Conservation (phyloP, 805 yeast species). For the Ogataea degrootiae region DNA sequence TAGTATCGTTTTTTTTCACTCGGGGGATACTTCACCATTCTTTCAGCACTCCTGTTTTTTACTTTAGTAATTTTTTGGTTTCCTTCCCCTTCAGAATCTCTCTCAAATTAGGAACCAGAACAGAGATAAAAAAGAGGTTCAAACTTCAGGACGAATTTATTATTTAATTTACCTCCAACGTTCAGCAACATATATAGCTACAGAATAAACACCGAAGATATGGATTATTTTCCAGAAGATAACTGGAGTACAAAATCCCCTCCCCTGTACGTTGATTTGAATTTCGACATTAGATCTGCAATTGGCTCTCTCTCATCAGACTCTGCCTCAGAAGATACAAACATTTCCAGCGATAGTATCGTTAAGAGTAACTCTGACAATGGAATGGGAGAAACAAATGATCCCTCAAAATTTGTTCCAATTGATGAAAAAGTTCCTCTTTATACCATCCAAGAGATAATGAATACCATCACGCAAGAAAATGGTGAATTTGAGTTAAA, state of each 20-base stretch:
- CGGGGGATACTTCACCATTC: too few relatives aligned
- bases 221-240: neutral
- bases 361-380: neutral
- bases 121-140: too few relatives aligned
- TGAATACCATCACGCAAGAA: constrained; percentile 4
- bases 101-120: too few relatives aligned
- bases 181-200: neutral
- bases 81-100: too few relatives aligned
- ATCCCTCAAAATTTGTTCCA: neutral
- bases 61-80: too few relatives aligned
- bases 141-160: too few relatives aligned
- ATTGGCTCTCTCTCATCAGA: constrained; percentile 10
- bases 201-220: neutral
- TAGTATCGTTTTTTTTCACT: too few relatives aligned
- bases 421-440: neutral
- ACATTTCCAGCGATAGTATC: neutral
- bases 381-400: neutral
- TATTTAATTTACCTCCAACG: too few relatives aligned
- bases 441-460: constrained; percentile 8
- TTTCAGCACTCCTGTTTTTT: too few relatives aligned
- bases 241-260: neutral
- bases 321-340: constrained; percentile 3
- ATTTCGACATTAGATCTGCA: constrained; percentile 7
- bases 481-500: constrained; percentile 4
- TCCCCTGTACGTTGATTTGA: constrained; percentile 5